phyloP scores from a whole-genome alignment of 129 eudicot species.

The Flaveria robusta region DNA sequence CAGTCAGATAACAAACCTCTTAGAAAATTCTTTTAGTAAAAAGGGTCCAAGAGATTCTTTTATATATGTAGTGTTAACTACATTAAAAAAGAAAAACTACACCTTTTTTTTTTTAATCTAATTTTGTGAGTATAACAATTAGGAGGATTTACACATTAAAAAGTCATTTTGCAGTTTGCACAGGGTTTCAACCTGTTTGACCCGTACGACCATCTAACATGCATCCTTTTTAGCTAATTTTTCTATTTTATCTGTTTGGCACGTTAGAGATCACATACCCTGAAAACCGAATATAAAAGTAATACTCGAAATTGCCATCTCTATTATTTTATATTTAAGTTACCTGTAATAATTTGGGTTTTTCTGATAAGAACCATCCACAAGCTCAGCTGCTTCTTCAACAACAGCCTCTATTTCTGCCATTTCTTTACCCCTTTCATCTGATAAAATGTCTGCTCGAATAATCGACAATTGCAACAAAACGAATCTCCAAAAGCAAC shows the following conservation, averaged over 20 bases:
- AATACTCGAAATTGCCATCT: not conserved
- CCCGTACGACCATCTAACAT: not conserved
- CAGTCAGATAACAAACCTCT: not conserved
- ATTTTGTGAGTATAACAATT: not conserved
- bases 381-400: conserved; percentile 99
- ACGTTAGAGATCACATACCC: not conserved
- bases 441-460: conserved; percentile 63
- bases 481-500: conserved; percentile 93
- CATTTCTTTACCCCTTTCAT: conserved; percentile 65
- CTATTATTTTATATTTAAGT: conserved; percentile 10
- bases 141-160: not conserved
- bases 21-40: not conserved
- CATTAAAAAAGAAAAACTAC: not conserved
- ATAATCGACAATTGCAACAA: conserved; percentile 72
- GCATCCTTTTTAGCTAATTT: not conserved
- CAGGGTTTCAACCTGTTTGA: not conserved
- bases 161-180: too few species aligned
- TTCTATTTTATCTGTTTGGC: not conserved
- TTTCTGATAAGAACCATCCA: conserved; percentile 65
- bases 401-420: conserved; percentile 91
- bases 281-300: not conserved
- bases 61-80: not conserved
- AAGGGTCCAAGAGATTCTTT: not conserved
- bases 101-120: not conserved
- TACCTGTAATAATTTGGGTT: conserved; percentile 97